Evolutionary conservation across 2,329 filamentous ascomycete species (phyloP), one percentile per base, ranked within the genome.

Genomic region (Colletotrichum musae): DNA sequence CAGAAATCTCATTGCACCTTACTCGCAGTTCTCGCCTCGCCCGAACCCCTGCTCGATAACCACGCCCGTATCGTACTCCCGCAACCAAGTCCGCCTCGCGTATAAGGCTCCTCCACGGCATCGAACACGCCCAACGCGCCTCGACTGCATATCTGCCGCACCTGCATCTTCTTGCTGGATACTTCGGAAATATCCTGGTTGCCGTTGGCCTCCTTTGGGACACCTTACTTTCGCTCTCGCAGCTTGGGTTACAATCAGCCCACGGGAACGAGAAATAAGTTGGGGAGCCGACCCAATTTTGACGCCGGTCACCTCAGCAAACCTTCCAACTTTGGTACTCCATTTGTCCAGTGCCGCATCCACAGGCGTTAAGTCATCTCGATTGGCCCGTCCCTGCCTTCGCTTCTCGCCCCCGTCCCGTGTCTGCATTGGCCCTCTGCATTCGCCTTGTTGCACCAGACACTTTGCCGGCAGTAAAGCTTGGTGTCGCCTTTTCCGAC

Each of bases 261-360:
- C 51, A 62, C 66, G 58, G 60, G 21, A 58, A 48, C 41, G 43
- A 48, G 61, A 43, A 70, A 70, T 47, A 68, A 58, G 50, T 68
- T 54, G 61, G 67, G 51, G 66, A 67, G 61, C 47, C 57, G 62
- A 70, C 57, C 70, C 58, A 71, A 70, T 58, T 70, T 70, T 70
- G 70, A 61, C 61, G 57, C 61, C 52, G 51, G 70, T 52, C 70
- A 63, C 64, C 54, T 53, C 62, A 54, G 47, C 48, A 65, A 69
- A 45, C 32, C 48, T 59, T 52, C 66, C 61, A 59, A 63, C 59
- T 58, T 18, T 65, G 65, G 54, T 71, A 71, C 64, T 28, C 64
- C 43, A 64, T 60, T 24, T 64, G 54, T n/a, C 57, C 67, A 60
- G 65, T 61, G 66, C 69, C 56, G 41, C 66, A 58, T 53, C 61